Conservation (phyloP, 257 asterid genomes). For the Ilex asprella region DNA sequence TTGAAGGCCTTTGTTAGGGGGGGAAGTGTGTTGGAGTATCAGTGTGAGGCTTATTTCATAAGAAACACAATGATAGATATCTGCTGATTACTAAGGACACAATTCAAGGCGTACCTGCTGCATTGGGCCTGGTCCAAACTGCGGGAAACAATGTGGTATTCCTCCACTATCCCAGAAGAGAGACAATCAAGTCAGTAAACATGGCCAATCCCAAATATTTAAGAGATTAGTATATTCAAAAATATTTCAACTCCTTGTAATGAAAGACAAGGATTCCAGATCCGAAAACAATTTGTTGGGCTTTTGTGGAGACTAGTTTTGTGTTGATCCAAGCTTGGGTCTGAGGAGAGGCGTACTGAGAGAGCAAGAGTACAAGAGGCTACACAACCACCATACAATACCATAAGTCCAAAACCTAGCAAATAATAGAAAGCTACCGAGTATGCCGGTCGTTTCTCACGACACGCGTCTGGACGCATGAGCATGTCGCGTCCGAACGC, state of each 20-base stretch:
- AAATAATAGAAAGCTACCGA: too few relatives aligned
- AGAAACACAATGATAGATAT: not conserved
- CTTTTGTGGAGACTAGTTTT: too few relatives aligned
- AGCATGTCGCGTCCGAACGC: too few relatives aligned
- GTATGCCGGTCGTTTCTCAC: too few relatives aligned
- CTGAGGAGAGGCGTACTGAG: too few relatives aligned
- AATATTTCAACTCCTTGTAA: too few relatives aligned
- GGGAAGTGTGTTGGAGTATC: too few relatives aligned
- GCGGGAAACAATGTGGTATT: conserved; percentile 99
- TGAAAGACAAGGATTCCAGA: not conserved
- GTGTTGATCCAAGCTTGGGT: too few relatives aligned
- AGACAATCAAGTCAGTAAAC: conserved; percentile 21
- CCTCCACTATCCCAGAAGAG: conserved; percentile 64
- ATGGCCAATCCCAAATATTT: not conserved
- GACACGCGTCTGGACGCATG: too few relatives aligned
- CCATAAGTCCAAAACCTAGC: too few relatives aligned
- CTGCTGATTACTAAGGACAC: not conserved
- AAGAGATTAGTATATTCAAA: not conserved
- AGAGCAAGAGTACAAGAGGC: too few relatives aligned
- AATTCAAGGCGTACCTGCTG: conserved; percentile 66
- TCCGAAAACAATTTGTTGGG: not conserved
- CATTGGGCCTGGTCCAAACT: conserved; percentile 91
- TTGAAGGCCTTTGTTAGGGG: not conserved
- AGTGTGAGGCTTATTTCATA: not conserved
- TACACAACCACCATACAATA: too few relatives aligned